Base-by-base conservation (phyloP, 805 yeast species). In the Sugiyamaella chiloensis region DNA sequence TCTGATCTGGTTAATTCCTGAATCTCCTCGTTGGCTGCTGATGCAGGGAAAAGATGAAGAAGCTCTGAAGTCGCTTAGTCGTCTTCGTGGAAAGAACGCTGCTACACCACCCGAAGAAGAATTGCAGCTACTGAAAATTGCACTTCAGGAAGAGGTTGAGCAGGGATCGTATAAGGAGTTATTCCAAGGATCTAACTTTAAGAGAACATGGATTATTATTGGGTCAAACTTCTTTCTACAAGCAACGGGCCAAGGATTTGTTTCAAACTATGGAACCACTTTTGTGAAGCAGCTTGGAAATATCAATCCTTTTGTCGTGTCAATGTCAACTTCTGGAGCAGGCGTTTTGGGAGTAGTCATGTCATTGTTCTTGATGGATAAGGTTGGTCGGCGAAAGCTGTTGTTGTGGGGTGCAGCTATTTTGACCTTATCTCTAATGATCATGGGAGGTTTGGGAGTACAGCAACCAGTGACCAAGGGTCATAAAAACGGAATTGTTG, bases 21-120 rank as follows among this genome's bases (percentile, higher is more conserved):
- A 86, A 60, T 74, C 85, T 35, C 95, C 95, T 32, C 74, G 95
- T 59, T 87, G 68, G 66, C 76, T 67, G 53, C 81, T 87, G 24
- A 77, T 76, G 44, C 76, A 78, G 53, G 78, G 77, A 52, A 66
- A 74, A 21, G 60, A 76, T 45, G 81, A 75, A n/a, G 71, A 74
- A 37, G 91, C 90, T 2, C 68, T 77, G 27, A 60, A 68, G 24
- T 73, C 82, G 21, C 69, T 86, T 53, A 73, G 67, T 48, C 14
- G 37, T 5, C 20, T 34, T 14, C 20, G 37, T 16, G 52, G 69
- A 48, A 65, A 64, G 30, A 62, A 58, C 40, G 67, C 70, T 52
- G 56, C 58, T 53, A 73, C 75, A 19, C 80, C 79, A 58, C 63
- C 76, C 46, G 75, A 70, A 55, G 64, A 72, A 51, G 83, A 78